These are phyloP conservation scores for Boletus tomentosulus DNA, from an alignment of 768 basidiomycete genomes.

Conservation along the genomic window DNA sequence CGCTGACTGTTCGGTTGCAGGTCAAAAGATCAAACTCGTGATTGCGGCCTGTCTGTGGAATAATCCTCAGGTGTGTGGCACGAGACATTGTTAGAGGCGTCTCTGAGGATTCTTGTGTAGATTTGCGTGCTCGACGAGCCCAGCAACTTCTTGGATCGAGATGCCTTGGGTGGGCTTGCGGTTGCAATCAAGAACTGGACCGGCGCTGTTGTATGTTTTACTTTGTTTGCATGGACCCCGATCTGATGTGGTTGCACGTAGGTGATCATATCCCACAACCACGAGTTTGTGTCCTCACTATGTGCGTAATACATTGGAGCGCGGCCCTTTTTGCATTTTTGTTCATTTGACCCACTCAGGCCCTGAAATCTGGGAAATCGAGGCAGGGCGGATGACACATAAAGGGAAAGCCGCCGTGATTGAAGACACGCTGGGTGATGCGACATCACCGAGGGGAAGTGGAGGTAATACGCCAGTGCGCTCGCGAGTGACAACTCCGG, in stretches of 20 bases:
- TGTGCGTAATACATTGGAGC: conserved; percentile 46
- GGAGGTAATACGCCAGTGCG: conserved; percentile 66
- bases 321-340: conserved; percentile 10
- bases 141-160: conserved; percentile 96
- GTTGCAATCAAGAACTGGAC: conserved; percentile 95
- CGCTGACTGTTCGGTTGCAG: conserved; percentile 33
- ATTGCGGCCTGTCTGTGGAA: conserved; percentile 96
- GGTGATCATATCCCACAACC: conserved; percentile 96
- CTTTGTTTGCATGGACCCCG: conserved; percentile 10
- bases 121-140: conserved; percentile 79
- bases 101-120: conserved; percentile 38
- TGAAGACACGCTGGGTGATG: conserved; percentile 78
- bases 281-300: conserved; percentile 79
- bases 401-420: conserved; percentile 84
- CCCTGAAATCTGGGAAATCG: conserved; percentile 94
- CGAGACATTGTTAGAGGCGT: background rate
- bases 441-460: conserved; percentile 66
- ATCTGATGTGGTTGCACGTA: conserved; percentile 29
- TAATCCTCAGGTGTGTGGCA: conserved; percentile 71
- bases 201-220: conserved; percentile 67
- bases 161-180: conserved; percentile 90
- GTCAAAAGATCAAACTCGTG: conserved; percentile 96
- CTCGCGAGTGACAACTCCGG: conserved; percentile 68
- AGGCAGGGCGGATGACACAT: conserved; percentile 76
- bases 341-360: conserved; percentile 40